A percentile compares a stretch with the other conserved stretches of the same genome.
Conservation (phyloP, 2,329 filamentous ascomycete species). For the Chaetomium globosum region DNA sequence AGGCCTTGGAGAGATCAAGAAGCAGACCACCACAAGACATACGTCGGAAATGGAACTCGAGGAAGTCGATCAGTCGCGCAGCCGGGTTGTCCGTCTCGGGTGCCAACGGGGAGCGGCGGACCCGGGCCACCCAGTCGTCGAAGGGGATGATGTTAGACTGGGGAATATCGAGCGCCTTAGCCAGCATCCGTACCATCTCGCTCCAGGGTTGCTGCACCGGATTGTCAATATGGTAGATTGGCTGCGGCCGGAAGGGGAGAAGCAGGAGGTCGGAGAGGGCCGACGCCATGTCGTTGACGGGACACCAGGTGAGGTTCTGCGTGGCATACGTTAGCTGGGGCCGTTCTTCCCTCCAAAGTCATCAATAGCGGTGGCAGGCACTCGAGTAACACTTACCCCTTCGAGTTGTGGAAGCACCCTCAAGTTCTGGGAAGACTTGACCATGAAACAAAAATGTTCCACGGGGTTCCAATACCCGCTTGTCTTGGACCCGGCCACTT, state of each 20-base stretch:
- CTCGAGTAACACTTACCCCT: background rate
- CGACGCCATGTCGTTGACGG: conserved; percentile 6
- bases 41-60: conserved; percentile 3
- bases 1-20: background rate
- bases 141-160: conserved; percentile 6
- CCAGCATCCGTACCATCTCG: background rate
- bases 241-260: background rate
- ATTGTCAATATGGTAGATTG: conserved; percentile 15
- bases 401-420: background rate
- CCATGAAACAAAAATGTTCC: conserved; percentile 55
- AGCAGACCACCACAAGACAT: conserved; percentile 8
- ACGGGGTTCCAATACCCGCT: conserved; percentile 58
- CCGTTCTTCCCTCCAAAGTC: too few species aligned
- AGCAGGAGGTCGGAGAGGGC: conserved; percentile 6
- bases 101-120: background rate
- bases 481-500: conserved; percentile 54
- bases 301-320: conserved; percentile 8
- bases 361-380: too few species aligned
- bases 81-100: conserved; percentile 9
- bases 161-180: conserved; percentile 4
- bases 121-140: conserved; percentile 4
- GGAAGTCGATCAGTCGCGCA: background rate
- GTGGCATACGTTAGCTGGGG: too few species aligned
- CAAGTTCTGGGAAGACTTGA: conserved; percentile 45
- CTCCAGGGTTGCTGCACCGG: conserved; percentile 1